Evolutionary conservation across 768 basidiomycete species (phyloP).

Genomic region (Naganishia vishniacii): DNA sequence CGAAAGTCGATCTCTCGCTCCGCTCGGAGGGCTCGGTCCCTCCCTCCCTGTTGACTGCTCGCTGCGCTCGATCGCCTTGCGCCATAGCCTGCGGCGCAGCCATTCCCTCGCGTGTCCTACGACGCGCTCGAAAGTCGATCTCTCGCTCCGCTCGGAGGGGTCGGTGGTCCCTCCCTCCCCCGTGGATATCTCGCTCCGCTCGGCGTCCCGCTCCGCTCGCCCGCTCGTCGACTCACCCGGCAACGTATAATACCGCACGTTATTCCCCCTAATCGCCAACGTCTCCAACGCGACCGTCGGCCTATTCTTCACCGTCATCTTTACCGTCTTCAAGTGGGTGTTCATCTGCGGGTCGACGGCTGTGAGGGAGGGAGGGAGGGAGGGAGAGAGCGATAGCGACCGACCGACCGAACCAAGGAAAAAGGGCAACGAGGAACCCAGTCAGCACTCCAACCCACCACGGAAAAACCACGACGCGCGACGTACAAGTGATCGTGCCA

Average conservation of each 20-base stretch:
- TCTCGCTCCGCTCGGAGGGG: no score
- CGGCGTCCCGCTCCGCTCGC: neutral
- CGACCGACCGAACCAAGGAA: no score
- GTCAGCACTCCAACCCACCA: neutral
- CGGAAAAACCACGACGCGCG: neutral
- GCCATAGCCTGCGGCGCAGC: neutral
- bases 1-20: neutral
- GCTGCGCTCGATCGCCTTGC: neutral
- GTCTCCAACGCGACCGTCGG: slow-evolving; percentile 80
- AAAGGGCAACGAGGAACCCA: no score
- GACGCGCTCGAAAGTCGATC: neutral
- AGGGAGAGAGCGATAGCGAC: no score
- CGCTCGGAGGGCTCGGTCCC: neutral
- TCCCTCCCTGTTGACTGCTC: neutral
- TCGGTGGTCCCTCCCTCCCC: no score
- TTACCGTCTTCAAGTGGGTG: slow-evolving; percentile 94
- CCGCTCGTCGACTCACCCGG: slow-evolving; percentile 50
- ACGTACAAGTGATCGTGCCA: slow-evolving; percentile 90
- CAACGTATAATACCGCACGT: slow-evolving; percentile 92
- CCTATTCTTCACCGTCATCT: slow-evolving; percentile 87
- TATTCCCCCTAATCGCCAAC: slow-evolving; percentile 92
- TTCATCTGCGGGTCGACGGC: slow-evolving; percentile 99
- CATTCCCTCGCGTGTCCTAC: neutral
- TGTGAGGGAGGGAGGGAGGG: slow-evolving; percentile 46
- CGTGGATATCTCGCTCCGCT: neutral